These are phyloP conservation scores for Phytopythium cucurbitacearum DNA, from an alignment of 352 stramenopile genomes.

Conservation along the genomic window DNA sequence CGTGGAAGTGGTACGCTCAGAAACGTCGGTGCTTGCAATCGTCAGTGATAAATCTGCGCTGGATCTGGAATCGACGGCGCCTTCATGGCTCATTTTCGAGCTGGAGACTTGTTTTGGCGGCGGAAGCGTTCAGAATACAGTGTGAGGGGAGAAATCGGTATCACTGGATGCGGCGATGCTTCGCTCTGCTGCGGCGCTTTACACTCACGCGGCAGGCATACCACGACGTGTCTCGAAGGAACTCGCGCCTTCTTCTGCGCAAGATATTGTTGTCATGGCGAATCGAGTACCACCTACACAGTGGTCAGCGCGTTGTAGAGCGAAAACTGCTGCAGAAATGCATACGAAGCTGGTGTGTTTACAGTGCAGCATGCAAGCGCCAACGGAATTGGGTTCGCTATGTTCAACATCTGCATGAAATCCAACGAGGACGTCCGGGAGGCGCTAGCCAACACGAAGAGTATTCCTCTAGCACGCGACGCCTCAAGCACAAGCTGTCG, in stretches of 20 bases:
- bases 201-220: no score
- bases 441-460: no score
- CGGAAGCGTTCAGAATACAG: background rate
- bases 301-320: background rate
- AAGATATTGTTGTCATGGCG: background rate
- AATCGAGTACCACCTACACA: background rate
- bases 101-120: conserved; percentile 1
- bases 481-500: no score
- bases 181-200: background rate
- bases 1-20: background rate
- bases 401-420: conserved; percentile 1
- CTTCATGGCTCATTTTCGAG: background rate
- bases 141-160: background rate
- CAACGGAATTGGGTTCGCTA: conserved; percentile 5
- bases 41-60: background rate
- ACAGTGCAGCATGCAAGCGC: background rate
- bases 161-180: background rate
- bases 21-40: background rate
- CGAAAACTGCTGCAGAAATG: background rate
- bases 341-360: background rate
- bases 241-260: background rate
- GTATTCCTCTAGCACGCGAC: no score
- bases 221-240: background rate
- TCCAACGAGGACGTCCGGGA: background rate
- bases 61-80: background rate